Base-by-base conservation (phyloP, 352 stramenopile species). In the Phytophthora colocasiae region DNA sequence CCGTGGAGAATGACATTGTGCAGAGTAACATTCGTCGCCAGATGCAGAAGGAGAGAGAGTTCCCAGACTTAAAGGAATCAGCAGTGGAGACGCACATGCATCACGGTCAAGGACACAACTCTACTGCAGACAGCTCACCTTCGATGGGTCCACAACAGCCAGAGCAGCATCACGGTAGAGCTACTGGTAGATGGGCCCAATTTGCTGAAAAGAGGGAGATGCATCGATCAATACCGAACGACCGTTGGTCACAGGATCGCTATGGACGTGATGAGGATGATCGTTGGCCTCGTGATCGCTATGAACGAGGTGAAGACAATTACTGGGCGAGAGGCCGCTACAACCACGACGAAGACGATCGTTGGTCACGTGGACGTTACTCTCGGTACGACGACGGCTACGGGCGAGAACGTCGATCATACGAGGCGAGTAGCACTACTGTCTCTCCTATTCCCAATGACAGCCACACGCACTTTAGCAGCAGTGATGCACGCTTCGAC, bases 1-100 rank as follows among this genome's bases (percentile, higher is more conserved):
- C 78, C 0, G 78, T 92, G 6, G 83, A 92, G 48, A 65, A 89
- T 17, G 83, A 93, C 55, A 81, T 90, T 40, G 56, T 53, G 4
- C 70, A 68, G 4, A 73, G 66, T 9, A 71, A 78, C 24, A 55
- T 73, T 22, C 41, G 66, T 24, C 66, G 68, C 14, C 54, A 73
- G 17, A 48, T 46, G 36, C 65, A 78, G 36, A 63, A 66, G 10
- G 55, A 81, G 6, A 62, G 51, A 5, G 71, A 91, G 9, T 87
- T 89, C 43, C 75, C 76, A 1, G 63, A 80, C 45, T 70, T 87
- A 6, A 69, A 64, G 17, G 61, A 81, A 27, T 39, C 71, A 48
- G 55, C 44, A 8, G 29, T 69, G 10, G 46, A 78, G 39, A 26
- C 26, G 15, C 52, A 77, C 22, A 59, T 36, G 38, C 45, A 56